These are phyloP conservation scores for Candida pseudofarinosa DNA, from an alignment of 805 yeast genomes.

Conservation along the genomic window DNA sequence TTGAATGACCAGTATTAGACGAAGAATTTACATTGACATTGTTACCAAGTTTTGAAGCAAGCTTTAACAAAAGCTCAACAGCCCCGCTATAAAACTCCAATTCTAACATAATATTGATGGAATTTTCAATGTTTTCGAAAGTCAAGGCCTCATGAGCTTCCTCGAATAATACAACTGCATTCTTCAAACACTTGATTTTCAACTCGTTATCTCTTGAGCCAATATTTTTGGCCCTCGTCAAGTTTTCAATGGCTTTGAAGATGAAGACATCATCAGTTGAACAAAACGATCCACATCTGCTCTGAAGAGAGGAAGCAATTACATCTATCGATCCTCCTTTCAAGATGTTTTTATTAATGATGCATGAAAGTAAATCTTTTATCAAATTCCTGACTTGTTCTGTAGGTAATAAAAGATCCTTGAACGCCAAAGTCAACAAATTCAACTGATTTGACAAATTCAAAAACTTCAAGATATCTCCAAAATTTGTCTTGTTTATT, in stretches of 20 bases:
- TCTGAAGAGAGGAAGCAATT: constrained; percentile 83
- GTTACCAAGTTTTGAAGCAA: constrained; percentile 59
- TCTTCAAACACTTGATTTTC: constrained; percentile 59
- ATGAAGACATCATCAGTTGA: constrained; percentile 90
- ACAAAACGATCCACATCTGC: constrained; percentile 91
- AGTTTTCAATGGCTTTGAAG: constrained; percentile 88
- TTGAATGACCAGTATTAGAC: not conserved
- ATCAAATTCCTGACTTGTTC: constrained; percentile 60
- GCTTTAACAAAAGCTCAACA: constrained; percentile 71
- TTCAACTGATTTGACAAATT: constrained; percentile 64
- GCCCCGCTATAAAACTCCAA: constrained; percentile 83
- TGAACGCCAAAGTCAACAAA: constrained; percentile 62
- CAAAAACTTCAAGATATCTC: constrained; percentile 66
- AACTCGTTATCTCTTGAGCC: constrained; percentile 69
- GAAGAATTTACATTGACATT: constrained; percentile 6
- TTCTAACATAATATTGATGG: constrained; percentile 71
- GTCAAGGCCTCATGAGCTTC: constrained; percentile 75
- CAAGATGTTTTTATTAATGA: constrained; percentile 82
- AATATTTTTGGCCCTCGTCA: constrained; percentile 78
- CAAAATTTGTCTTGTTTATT: constrained; percentile 41
- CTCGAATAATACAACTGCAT: constrained; percentile 73
- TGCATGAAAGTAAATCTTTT: constrained; percentile 82
- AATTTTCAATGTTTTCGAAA: constrained; percentile 75
- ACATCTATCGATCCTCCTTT: constrained; percentile 92
- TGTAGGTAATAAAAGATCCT: constrained; percentile 71